A percentile compares a stretch with the other conserved stretches of the same genome.
phyloP scores from a whole-genome alignment of 2,329 filamentous ascomycete species.

The Fusarium sp. region DNA sequence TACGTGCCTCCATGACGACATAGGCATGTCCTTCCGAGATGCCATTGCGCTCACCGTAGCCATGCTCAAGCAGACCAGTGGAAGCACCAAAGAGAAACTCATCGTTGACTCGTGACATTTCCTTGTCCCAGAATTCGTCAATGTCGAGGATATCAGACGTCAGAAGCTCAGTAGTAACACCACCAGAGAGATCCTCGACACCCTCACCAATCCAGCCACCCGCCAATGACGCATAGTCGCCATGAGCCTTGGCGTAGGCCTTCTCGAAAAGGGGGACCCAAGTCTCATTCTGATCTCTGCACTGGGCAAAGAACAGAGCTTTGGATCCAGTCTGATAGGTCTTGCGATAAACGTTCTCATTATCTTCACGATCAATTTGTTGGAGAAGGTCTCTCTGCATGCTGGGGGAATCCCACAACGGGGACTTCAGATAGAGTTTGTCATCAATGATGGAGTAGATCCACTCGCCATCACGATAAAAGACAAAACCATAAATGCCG shows the following conservation, averaged over 20 bases:
- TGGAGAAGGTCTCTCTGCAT: slow-evolving; percentile 79
- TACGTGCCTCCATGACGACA: slow-evolving; percentile 68
- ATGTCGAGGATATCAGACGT: slow-evolving; percentile 80
- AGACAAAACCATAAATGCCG: slow-evolving; percentile 91
- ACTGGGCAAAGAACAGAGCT: slow-evolving; percentile 82
- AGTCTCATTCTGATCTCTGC: slow-evolving; percentile 80
- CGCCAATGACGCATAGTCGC: slow-evolving; percentile 77
- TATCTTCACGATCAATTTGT: slow-evolving; percentile 78
- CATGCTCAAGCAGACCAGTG: slow-evolving; percentile 71
- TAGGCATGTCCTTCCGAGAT: slow-evolving; percentile 70
- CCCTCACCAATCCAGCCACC: slow-evolving; percentile 76
- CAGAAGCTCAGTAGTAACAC: slow-evolving; percentile 76
- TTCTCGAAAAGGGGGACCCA: slow-evolving; percentile 86
- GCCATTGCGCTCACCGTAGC: slow-evolving; percentile 69
- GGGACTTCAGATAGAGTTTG: slow-evolving; percentile 85
- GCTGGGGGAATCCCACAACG: slow-evolving; percentile 83
- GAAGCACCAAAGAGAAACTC: slow-evolving; percentile 82
- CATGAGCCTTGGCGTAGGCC: slow-evolving; percentile 86
- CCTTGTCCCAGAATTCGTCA: slow-evolving; percentile 85
- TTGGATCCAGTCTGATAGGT: slow-evolving; percentile 80
- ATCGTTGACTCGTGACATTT: slow-evolving; percentile 82
- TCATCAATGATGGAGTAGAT: slow-evolving; percentile 92
- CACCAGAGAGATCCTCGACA: slow-evolving; percentile 71
- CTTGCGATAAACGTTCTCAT: slow-evolving; percentile 76
- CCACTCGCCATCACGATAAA: slow-evolving; percentile 90